Conservation (phyloP, 2,329 filamentous ascomycete genomes). For the Alternaria sp. region DNA sequence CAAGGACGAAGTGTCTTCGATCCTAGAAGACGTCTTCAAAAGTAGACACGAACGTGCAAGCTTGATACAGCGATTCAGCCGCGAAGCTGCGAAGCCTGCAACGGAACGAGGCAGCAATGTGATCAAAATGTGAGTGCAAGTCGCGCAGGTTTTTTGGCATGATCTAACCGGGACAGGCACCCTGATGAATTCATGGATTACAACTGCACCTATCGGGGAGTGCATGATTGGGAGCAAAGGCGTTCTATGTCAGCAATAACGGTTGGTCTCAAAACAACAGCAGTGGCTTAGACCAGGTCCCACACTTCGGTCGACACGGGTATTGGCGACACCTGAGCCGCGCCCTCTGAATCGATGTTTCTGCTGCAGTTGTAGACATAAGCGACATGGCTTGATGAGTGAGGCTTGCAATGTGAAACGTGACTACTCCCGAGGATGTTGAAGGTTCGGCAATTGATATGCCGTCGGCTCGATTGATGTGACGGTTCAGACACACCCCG, state of each 20-base stretch:
- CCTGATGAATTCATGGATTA: slow-evolving; percentile 54
- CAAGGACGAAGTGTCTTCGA: background rate
- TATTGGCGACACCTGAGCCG: background rate
- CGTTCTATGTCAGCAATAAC: background rate
- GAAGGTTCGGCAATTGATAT: background rate
- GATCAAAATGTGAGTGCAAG: slow-evolving; percentile 40
- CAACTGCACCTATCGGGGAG: slow-evolving; percentile 49
- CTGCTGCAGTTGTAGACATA: background rate
- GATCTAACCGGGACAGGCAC: background rate
- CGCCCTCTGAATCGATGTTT: background rate
- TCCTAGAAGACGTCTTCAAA: slow-evolving; percentile 14
- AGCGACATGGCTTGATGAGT: background rate
- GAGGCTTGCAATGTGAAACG: background rate
- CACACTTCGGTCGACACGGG: background rate
- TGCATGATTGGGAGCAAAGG: slow-evolving; percentile 40
- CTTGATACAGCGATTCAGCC: slow-evolving; percentile 53
- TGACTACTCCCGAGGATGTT: background rate
- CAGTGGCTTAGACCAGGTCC: background rate
- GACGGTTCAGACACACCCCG: background rate
- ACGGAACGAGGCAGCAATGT: slow-evolving; percentile 42
- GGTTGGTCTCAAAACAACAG: background rate
- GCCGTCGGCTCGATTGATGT: background rate
- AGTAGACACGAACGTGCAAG: slow-evolving; percentile 46
- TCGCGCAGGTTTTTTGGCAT: background rate
- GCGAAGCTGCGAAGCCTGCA: slow-evolving; percentile 51